Base-by-base conservation (phyloP, 345 rosid species). In the Gynandropsis gynandra region DNA sequence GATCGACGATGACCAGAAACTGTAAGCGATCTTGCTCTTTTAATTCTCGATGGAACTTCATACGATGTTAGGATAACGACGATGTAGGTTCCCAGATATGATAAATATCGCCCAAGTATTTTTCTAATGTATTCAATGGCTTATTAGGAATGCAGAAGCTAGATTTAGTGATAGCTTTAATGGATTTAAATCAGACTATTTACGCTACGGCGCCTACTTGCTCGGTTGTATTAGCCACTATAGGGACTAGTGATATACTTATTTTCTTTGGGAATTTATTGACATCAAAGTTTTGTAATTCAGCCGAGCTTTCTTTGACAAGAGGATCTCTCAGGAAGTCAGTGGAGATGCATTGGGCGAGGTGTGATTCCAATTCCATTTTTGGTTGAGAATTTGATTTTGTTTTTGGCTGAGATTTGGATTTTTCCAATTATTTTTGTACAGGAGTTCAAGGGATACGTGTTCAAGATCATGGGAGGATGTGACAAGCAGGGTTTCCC, bases 401-500 rank as follows among this genome's bases (percentile, higher is more conserved):
- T 0, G 16, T 38, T 1, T 4, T 13, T 7, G 4, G 16, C n/a
- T n/a, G 17, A 10, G 13, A 9, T 0, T 27, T 19, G 5, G 51
- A 3, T 57, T 15, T 29, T 5, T 14, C 17, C 20, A 12, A 10
- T 17, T 61, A 14, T 10, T 47, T 11, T 45, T n/a, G n/a, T 27
- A 8, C 50, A 87, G 96, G 88, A 87, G 60, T 84, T 87, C 65
- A 87, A 74, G 62, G 95, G 96, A 0, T 87, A 87, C 33, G 75
- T 87, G 5, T 87, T 84, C 66, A 84, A 84, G 72, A 87, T 80
- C 70, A 87, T 61, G 96, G 94, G 88, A 56, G 96, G 96, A 16
- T 87, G 90, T 16, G 94, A 84, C 81, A 84, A 84, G 70, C 96
- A 87, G 54, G 94, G 96, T 14, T 84, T 87, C 52, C 90, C 96